Evolutionary conservation across 2,329 filamentous ascomycete genomes (phyloP), one percentile per base, ranked within the genome.

Genomic region (Fragosphaeria purpurea): DNA sequence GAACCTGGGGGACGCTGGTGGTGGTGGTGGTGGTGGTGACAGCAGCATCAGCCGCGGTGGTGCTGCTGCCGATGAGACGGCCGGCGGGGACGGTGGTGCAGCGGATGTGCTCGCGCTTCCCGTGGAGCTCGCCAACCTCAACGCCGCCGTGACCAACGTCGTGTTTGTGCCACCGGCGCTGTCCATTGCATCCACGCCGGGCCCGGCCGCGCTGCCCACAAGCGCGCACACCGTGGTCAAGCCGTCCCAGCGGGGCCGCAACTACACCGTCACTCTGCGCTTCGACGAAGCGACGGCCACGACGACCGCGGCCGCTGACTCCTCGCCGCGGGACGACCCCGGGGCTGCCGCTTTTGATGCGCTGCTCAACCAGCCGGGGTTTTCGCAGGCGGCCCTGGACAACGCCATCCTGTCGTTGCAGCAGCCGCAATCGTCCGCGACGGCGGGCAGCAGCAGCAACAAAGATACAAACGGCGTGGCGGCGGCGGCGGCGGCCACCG

Each of bases 91-190:
- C 22, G 22, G 22, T 22, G 22, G 22, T 22, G 22, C 22, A 22
- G 22, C 22, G 22, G 22, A 22, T 22, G 22, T 22, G 22, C 22
- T 22, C 22, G 9, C 30, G 53, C 84, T 86, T 55, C 76, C 79
- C 1, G 77, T 81, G 4, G 80, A 83, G 48, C 61, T 91, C 44
- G 74, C 79, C 2, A 85, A 85, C 52, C 75, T 94, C 51, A 88
- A 88, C 49, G 85, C 88, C 4, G 82, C 88, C 13, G 82, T 95
- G 37, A 93, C 87, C 9, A 95, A 94, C 58, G 61, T 97, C 31
- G 63, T 74, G n/a, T 86, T 93, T 66, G 70, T 88, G 33, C 76
- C 81, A 8, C 81, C 86, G 0, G 72, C 76, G 32, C 67, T 64
- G 69, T 70, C 53, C 73, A 73, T 22, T 22, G 22, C 22, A 22